These are phyloP conservation scores for Aspergillus transmontanensis DNA, from an alignment of 2,329 filamentous ascomycete genomes.

Conservation along the genomic window DNA sequence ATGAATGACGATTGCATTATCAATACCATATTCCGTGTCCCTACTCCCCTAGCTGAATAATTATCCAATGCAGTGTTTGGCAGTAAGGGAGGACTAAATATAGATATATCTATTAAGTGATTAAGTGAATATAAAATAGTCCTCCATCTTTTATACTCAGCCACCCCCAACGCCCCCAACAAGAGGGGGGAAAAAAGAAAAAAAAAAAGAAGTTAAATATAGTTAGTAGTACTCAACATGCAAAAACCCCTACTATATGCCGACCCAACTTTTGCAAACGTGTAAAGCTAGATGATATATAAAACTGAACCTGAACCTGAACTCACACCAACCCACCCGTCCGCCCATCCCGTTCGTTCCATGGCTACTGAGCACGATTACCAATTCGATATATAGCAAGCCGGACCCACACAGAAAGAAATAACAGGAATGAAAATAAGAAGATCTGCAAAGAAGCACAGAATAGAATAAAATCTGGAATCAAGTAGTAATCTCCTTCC, in stretches of 20 bases:
- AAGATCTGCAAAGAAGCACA: neutral
- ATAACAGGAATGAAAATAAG: neutral
- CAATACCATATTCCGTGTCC: no score
- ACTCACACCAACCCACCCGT: neutral
- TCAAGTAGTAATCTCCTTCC: conserved; percentile 20
- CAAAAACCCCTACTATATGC: neutral
- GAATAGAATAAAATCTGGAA: neutral
- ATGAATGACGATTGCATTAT: conserved; percentile 16
- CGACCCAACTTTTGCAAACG: neutral
- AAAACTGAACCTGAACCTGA: neutral
- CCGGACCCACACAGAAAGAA: neutral
- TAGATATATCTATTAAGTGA: neutral
- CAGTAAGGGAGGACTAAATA: neutral
- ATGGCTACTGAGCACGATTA: neutral
- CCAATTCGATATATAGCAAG: neutral
- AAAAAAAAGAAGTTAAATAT: neutral
- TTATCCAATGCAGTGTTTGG: no score
- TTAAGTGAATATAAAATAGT: neutral
- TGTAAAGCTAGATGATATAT: neutral
- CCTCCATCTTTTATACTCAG: neutral
- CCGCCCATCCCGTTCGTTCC: neutral
- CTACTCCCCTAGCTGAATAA: no score
- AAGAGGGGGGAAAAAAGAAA: neutral
- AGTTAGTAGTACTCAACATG: neutral
- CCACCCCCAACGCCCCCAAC: neutral